Evolutionary conservation across 257 asterid genomes (phyloP).

Genomic region (Solanum paucissectum): DNA sequence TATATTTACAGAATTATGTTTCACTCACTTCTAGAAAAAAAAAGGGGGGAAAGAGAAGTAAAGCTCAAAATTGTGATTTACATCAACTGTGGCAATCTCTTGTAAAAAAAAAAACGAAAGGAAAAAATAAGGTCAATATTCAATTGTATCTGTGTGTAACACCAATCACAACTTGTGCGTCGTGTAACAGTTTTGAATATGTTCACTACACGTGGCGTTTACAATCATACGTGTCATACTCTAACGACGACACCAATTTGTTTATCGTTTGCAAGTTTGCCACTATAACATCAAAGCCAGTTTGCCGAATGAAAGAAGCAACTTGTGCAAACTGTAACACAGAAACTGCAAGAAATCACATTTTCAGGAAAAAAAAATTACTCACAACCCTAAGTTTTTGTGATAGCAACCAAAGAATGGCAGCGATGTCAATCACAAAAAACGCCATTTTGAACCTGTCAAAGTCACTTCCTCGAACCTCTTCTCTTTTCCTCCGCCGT

Average conservation of each 20-base stretch:
- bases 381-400: neutral
- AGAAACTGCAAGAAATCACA: neutral
- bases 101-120: neutral
- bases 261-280: neutral
- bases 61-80: neutral
- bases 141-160: neutral
- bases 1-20: too few relatives aligned
- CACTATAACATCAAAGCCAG: neutral
- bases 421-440: conserved; percentile 32
- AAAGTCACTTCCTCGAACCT: conserved; percentile 25
- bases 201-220: neutral
- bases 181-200: neutral
- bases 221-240: neutral
- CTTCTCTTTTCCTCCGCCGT: conserved; percentile 10
- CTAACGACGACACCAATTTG: neutral
- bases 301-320: neutral
- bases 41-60: too few relatives aligned
- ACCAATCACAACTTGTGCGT: neutral
- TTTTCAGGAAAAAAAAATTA: neutral
- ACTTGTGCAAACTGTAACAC: neutral
- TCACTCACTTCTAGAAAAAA: too few relatives aligned
- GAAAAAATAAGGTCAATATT: neutral
- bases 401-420: conserved; percentile 25
- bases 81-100: neutral
- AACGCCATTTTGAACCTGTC: conserved; percentile 27